Evolutionary conservation across 306 rosid genomes (phyloP), one percentile per base, ranked within the genome.

Genomic region (Oxytropis ochrocephala): DNA sequence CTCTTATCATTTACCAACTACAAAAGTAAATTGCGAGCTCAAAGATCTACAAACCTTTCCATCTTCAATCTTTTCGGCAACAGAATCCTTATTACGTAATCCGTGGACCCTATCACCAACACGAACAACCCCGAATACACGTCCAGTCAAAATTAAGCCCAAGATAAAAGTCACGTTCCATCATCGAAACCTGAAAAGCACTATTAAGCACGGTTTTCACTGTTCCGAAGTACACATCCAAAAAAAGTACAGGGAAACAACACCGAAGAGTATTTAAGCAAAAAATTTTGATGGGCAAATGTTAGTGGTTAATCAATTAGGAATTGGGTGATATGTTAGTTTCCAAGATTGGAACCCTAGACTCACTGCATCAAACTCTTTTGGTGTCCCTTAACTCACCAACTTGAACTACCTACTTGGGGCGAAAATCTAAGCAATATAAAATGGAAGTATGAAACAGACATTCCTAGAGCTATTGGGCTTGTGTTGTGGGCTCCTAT

Each of bases 121-220:
- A 57, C 91, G 97, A 64, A 90, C 64, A 54, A 85, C 58, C 63
- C 99, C 99, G 88, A 79, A 81, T 80, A 94, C 70, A 10, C 99
- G 95, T 56, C 97, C 99, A 1, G 97, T 94, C 81, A 94, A 88
- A 84, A 94, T 91, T 49, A 95, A 95, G 80, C 44, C 99, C 97
- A 75, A 94, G 92, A 76, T 88, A 94, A 82, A 78, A 85, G 83
- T 94, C 99, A 1, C 74, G 69, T 80, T 94, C 99, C 99, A 94
- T 94, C 99, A 94, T 94, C 12, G 99, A 94, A 84, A 90, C 97
- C 98, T 90, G 79, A 78, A 80, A 79, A 69, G 52, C 80, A 86
- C 87, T 64, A 74, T 85, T 76, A 81, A 75, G 64, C 80, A 67
- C 51, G 70, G 65, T 53, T 75, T 82, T 81, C 77, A 79, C 73